Conservation (phyloP, 371 early-diverging fungal species). For the Batkoa obscura region DNA sequence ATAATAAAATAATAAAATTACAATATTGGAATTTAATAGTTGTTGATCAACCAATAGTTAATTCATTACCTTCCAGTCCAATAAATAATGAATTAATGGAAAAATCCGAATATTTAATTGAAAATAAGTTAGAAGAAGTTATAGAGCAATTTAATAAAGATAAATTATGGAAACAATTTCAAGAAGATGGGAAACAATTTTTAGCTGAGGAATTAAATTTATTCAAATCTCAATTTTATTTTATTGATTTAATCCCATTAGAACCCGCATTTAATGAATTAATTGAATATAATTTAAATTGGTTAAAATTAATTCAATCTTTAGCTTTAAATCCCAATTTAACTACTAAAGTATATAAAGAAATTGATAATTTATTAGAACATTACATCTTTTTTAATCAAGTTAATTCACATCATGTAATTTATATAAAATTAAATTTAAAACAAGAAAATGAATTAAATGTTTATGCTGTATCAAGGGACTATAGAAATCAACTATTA, state of each 20-base stretch:
- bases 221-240: background rate
- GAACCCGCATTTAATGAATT: conserved; percentile 1
- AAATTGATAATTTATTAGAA: too few species aligned
- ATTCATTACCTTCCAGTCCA: background rate
- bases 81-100: too few species aligned
- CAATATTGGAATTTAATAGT: background rate
- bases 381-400: too few species aligned
- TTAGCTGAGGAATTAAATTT: background rate
- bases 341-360: too few species aligned
- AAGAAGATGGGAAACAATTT: background rate
- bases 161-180: background rate
- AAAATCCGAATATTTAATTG: background rate
- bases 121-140: background rate
- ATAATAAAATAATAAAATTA: background rate
- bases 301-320: too few species aligned
- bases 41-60: background rate
- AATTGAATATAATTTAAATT: too few species aligned
- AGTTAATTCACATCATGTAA: too few species aligned
- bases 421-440: too few species aligned
- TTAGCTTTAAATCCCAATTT: too few species aligned
- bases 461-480: too few species aligned
- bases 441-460: too few species aligned
- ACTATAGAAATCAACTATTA: too few species aligned
- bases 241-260: background rate
- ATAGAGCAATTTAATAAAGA: background rate